These are phyloP conservation scores for Coprinopsis sp. DNA, from an alignment of 768 basidiomycete species.

Conservation along the genomic window DNA sequence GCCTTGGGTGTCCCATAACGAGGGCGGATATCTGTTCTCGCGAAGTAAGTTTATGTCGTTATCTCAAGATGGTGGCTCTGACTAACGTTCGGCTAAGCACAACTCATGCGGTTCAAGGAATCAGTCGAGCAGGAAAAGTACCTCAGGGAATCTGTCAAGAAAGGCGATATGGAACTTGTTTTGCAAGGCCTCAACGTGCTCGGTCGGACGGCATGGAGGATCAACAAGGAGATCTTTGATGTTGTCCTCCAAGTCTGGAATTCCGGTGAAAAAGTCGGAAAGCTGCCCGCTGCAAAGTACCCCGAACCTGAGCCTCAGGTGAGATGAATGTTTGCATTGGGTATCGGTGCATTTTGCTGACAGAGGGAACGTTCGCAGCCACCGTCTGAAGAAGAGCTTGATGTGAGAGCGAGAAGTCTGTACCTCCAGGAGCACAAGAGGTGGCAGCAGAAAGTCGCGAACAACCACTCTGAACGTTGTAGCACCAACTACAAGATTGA, in stretches of 20 bases:
- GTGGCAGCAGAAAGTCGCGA: constrained; percentile 57
- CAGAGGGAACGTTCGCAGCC: too few species aligned
- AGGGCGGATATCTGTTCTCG: constrained; percentile 83
- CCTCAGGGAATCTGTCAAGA: constrained; percentile 65
- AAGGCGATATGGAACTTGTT: constrained; percentile 77
- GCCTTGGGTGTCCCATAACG: constrained; percentile 73
- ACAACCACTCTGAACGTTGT: constrained; percentile 89
- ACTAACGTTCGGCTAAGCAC: constrained; percentile 33
- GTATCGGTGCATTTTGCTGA: too few species aligned
- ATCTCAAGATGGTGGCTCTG: not conserved
- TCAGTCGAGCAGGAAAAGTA: constrained; percentile 78
- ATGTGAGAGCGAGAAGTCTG: constrained; percentile 46
- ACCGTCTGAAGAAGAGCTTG: constrained; percentile 41
- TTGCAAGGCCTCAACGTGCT: constrained; percentile 89
- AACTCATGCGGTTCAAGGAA: constrained; percentile 92
- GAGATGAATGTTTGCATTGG: too few species aligned
- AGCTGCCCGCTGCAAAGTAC: constrained; percentile 72
- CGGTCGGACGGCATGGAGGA: constrained; percentile 83
- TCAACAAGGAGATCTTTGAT: constrained; percentile 77
- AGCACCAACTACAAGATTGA: constrained; percentile 96
- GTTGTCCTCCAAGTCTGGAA: constrained; percentile 84
- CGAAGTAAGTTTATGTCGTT: constrained; percentile 44
- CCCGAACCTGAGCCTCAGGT: constrained; percentile 64
- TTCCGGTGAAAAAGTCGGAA: constrained; percentile 71
- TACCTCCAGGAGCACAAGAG: constrained; percentile 53